Base-by-base conservation (phyloP, 768 basidiomycete species). In the Tylopilus felleus region DNA sequence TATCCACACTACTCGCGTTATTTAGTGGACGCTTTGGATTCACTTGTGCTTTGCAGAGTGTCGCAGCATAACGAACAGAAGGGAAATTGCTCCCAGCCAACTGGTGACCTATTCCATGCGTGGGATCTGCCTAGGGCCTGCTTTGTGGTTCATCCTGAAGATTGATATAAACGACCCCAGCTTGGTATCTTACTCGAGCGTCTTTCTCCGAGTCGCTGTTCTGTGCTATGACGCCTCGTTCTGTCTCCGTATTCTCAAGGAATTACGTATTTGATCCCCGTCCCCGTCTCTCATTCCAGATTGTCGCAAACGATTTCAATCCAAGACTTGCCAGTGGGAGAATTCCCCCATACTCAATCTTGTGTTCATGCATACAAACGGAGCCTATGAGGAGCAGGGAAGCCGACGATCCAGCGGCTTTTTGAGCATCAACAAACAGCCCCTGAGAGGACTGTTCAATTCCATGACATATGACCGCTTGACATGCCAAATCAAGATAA, bases 291-390 rank as follows among this genome's bases (percentile, higher is more conserved):
- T 49, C 60, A 4, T 56, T 61, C 17, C 52, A 19, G 14, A 43
- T 60, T 8, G 49, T 31, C 17, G 55, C 49, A 59, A 59, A 39
- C 49, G 54, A 19, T 60, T 12, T 53, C 57, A 44, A 25, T 41
- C 5, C 17, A 21, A n/a, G 40, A 46, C 6, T n/a, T 9, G 10
- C 25, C 25, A n/a, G 6, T 13, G 13, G 16, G 23, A 13, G 1
- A 27, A 52, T 14, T 29, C 6, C 7, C n/a, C 35, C 21, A 53
- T 51, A 12, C n/a, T n/a, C n/a, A n/a, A n/a, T n/a, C 40, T 50
- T 8, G 29, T 58, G 13, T 58, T 60, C 22, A 14, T 49, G 13
- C 53, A 58, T 8, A 57, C 35, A 17, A 14, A 36, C 16, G 17
- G 49, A 8, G 21, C 3, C 10, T 51, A 53, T 12, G 59, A 61